Evolutionary conservation across 75 land plant genomes (phyloP).

Genomic region (Sequoia sempervirens): DNA sequence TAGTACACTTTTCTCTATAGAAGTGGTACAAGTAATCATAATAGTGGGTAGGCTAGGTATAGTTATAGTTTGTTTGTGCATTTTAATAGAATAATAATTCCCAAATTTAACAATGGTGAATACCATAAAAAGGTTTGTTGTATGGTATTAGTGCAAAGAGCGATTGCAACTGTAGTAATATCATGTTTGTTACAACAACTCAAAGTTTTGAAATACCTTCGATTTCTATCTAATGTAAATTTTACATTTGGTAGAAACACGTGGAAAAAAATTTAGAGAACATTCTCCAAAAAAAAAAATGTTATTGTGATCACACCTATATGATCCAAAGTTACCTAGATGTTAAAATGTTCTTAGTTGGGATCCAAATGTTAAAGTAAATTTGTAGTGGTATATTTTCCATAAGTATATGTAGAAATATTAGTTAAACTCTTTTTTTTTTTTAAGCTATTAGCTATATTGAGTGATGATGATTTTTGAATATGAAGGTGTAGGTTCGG

Average conservation of each 20-base stretch:
- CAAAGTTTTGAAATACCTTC: slow-evolving; percentile 37
- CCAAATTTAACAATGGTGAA: slow-evolving; percentile 20
- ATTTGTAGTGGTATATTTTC: neutral
- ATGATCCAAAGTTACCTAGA: neutral
- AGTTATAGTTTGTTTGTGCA: neutral
- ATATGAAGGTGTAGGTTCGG: slow-evolving; percentile 45
- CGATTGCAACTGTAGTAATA: slow-evolving; percentile 11
- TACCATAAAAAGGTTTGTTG: neutral
- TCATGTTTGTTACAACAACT: slow-evolving; percentile 50
- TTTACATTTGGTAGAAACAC: slow-evolving; percentile 17
- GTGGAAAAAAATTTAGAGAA: slow-evolving; percentile 39
- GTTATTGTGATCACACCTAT: no score
- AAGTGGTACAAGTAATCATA: neutral
- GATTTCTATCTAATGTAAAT: slow-evolving; percentile 48
- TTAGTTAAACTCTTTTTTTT: no score
- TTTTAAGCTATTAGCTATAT: no score
- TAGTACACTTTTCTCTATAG: neutral
- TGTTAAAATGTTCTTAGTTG: no score
- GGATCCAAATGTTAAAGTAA: no score
- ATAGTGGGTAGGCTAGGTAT: neutral
- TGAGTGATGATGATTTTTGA: no score
- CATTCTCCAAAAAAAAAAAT: slow-evolving; percentile 12
- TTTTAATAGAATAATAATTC: neutral
- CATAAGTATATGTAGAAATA: neutral
- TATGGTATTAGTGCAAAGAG: slow-evolving; percentile 7